Conservation (phyloP, 1,284 basidiomycete genomes). For the Moniliophthora roreri region DNA sequence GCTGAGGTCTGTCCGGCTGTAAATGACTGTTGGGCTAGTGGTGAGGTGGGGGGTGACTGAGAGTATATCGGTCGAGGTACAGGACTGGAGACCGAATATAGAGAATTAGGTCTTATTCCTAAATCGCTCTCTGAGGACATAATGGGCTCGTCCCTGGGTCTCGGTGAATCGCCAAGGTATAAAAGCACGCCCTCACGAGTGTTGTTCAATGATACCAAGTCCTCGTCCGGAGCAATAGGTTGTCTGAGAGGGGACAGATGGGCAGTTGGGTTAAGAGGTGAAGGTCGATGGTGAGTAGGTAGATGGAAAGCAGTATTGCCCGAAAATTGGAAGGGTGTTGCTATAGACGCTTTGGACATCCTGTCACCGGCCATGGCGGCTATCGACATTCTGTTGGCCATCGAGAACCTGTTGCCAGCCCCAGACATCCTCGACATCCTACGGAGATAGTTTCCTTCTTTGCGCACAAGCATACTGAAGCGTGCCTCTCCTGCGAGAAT, state of each 20-base stretch:
- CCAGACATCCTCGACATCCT: conserved; percentile 30
- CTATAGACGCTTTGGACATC: no score
- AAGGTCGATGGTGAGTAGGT: neutral
- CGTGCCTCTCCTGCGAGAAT: conserved; percentile 60
- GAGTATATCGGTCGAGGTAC: conserved; percentile 6
- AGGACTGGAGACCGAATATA: conserved; percentile 11
- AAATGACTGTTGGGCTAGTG: neutral
- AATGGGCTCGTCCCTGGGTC: neutral
- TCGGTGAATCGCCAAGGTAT: neutral
- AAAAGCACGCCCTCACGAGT: neutral
- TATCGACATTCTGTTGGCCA: neutral
- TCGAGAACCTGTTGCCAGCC: neutral
- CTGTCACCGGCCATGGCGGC: no score
- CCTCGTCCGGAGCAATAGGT: neutral
- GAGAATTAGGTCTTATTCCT: conserved; percentile 5
- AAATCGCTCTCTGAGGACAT: conserved; percentile 6
- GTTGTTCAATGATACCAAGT: neutral
- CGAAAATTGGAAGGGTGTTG: no score
- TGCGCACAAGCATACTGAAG: conserved; percentile 61
- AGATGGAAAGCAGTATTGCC: neutral
- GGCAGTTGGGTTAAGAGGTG: neutral
- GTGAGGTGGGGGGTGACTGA: conserved; percentile 3
- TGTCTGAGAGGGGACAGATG: neutral
- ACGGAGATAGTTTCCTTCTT: conserved; percentile 70
- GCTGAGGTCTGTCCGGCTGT: neutral